These are phyloP conservation scores for Leccinum obscurum DNA, from an alignment of 768 basidiomycete genomes.

Conservation along the genomic window DNA sequence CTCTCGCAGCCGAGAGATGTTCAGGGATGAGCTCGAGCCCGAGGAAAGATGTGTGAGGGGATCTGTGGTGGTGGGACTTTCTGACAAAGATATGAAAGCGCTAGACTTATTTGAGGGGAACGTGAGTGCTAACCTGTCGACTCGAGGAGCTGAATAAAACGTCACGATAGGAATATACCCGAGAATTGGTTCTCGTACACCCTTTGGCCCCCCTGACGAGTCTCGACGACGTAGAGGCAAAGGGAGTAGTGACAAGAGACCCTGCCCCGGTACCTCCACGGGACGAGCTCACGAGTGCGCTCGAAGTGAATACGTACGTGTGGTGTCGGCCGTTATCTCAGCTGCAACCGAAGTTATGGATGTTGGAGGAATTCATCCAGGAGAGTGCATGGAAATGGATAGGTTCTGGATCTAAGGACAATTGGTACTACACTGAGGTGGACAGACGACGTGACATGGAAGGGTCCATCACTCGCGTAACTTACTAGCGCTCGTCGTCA, in stretches of 20 bases:
- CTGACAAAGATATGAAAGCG: conserved; percentile 55
- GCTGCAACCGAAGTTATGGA: conserved; percentile 70
- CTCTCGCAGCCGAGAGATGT: conserved; percentile 45
- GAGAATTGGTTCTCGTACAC: conserved; percentile 53
- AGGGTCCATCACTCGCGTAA: too few species aligned
- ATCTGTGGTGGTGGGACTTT: conserved; percentile 74
- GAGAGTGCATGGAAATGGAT: conserved; percentile 83
- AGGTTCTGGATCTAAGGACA: conserved; percentile 37
- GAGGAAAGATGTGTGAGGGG: conserved; percentile 79
- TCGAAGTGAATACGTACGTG: conserved; percentile 73
- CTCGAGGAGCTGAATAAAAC: background rate
- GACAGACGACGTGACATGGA: conserved; percentile 31
- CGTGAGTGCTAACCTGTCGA: conserved; percentile 41
- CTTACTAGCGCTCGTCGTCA: too few species aligned
- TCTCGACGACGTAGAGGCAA: conserved; percentile 25
- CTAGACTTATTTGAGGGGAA: conserved; percentile 84
- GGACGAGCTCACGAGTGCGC: conserved; percentile 33
- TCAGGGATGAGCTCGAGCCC: conserved; percentile 47
- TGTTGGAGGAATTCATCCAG: conserved; percentile 75
- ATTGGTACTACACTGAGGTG: conserved; percentile 50
- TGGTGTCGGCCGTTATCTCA: conserved; percentile 46
- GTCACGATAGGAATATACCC: conserved; percentile 65
- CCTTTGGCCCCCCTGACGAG: conserved; percentile 48
- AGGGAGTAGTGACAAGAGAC: conserved; percentile 39
- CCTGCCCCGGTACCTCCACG: conserved; percentile 43